Percentiles rank a stretch among this genome's conserved stretches.
Conservation (phyloP, 441 rosid species). For the Raphanus hybrid region DNA sequence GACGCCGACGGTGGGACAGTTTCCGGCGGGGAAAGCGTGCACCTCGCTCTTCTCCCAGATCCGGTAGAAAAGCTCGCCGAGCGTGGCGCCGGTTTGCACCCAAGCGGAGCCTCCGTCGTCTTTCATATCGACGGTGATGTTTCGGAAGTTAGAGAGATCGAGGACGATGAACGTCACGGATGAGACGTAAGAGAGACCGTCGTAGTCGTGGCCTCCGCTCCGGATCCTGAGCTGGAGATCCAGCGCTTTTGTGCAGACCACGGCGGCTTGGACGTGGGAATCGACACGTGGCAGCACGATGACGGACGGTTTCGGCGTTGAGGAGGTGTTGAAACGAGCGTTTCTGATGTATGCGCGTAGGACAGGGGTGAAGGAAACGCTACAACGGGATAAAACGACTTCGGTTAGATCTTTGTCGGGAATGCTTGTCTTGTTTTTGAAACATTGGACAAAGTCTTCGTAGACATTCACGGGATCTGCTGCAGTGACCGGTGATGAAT, state of each 20-base stretch:
- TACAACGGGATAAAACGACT: conserved; percentile 31
- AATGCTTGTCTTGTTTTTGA: conserved; percentile 23
- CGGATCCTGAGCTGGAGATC: conserved; percentile 44
- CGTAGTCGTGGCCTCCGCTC: conserved; percentile 60
- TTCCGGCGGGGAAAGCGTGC: conserved; percentile 69
- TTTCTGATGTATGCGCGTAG: conserved; percentile 41
- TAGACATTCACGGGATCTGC: conserved; percentile 34
- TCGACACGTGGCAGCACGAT: conserved; percentile 45
- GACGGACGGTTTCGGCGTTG: conserved; percentile 48
- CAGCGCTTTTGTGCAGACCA: conserved; percentile 39
- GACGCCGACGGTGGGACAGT: conserved; percentile 66
- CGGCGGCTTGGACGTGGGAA: conserved; percentile 50
- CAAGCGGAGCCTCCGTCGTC: conserved; percentile 36
- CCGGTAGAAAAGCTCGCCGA: conserved; percentile 56
- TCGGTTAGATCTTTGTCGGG: conserved; percentile 10
- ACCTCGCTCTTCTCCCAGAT: conserved; percentile 55
- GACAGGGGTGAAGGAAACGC: conserved; percentile 38
- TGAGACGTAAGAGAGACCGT: conserved; percentile 54
- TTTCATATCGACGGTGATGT: conserved; percentile 45
- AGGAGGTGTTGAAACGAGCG: conserved; percentile 42
- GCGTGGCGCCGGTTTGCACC: conserved; percentile 43
- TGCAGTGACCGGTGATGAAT: conserved; percentile 19
- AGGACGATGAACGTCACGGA: conserved; percentile 46
- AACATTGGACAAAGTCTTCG: conserved; percentile 39
- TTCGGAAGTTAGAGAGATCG: conserved; percentile 46